phyloP scores from a whole-genome alignment of 208 protist species.

The Trypanosoma vivax region DNA sequence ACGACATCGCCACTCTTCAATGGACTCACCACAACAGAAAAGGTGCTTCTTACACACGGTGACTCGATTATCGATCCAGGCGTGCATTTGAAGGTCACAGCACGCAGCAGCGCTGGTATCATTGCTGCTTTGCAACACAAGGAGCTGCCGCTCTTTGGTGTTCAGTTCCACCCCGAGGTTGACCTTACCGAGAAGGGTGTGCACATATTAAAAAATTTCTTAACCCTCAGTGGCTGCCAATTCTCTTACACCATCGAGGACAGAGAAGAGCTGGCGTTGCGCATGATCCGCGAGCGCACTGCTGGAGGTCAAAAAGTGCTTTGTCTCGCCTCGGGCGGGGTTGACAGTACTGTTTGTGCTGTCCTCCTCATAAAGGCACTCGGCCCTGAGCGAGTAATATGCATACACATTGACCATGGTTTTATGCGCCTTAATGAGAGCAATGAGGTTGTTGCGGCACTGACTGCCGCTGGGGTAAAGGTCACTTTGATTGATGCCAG shows the following conservation, averaged over 20 bases:
- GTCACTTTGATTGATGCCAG: constrained; percentile 69
- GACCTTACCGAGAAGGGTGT: constrained; percentile 92
- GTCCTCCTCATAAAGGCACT: constrained; percentile 94
- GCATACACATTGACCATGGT: constrained; percentile 97
- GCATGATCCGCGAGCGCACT: constrained; percentile 84
- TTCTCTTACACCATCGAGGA: constrained; percentile 83
- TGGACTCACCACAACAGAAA: constrained; percentile 43
- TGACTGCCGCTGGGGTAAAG: constrained; percentile 61
- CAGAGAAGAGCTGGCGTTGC: constrained; percentile 84
- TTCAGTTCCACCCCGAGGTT: constrained; percentile 99
- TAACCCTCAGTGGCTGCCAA: constrained; percentile 70
- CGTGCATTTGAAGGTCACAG: constrained; percentile 46
- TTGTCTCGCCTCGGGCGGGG: constrained; percentile 96
- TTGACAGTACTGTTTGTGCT: constrained; percentile 97
- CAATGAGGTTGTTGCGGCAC: constrained; percentile 66
- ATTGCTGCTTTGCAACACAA: constrained; percentile 78
- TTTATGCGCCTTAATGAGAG: constrained; percentile 96
- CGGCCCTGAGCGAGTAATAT: constrained; percentile 90
- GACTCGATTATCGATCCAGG: constrained; percentile 66
- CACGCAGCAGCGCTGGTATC: constrained; percentile 60
- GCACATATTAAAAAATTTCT: constrained; percentile 94
- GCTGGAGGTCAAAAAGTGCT: constrained; percentile 87
- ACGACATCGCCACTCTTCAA: constrained; percentile 49
- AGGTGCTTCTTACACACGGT: constrained; percentile 94
- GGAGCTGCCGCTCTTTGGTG: constrained; percentile 70